Conservation (phyloP, 2,329 filamentous ascomycete species). For the Nigrospora osmanthi region DNA sequence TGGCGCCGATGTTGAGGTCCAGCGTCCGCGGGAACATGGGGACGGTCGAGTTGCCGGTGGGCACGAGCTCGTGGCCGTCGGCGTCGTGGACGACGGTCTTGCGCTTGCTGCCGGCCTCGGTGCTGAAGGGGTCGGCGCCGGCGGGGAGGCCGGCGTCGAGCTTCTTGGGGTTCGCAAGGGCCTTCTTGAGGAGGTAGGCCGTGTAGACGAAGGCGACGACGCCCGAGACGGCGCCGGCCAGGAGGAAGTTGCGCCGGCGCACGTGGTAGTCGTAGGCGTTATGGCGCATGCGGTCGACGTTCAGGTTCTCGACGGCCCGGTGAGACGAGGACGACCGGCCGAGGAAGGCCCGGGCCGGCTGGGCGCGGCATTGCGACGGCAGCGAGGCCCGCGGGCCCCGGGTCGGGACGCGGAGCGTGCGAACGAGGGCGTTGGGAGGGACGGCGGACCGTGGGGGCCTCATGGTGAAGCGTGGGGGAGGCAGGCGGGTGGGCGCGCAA, state of each 20-base stretch:
- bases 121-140: constrained; percentile 31
- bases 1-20: constrained; percentile 36
- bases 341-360: constrained; percentile 26
- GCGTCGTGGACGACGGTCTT: constrained; percentile 57
- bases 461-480: constrained; percentile 2
- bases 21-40: constrained; percentile 71
- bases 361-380: constrained; percentile 5
- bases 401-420: constrained; percentile 1
- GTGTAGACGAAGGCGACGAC: constrained; percentile 43
- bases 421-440: constrained; percentile 2
- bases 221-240: constrained; percentile 41
- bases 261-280: constrained; percentile 41
- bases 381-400: constrained; percentile 1
- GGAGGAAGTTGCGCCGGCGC: constrained; percentile 42
- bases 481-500: not conserved
- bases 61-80: constrained; percentile 66
- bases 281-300: constrained; percentile 39
- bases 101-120: constrained; percentile 40
- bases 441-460: constrained; percentile 3
- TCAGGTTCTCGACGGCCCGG: constrained; percentile 38
- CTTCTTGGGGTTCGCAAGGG: constrained; percentile 36
- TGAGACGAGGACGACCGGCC: constrained; percentile 13
- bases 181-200: constrained; percentile 23
- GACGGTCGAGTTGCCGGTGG: constrained; percentile 75
- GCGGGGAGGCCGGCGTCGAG: constrained; percentile 36